Evolutionary conservation across 495 filamentous ascomycete species (phyloP).

Genomic region (Aspergillus sclerotioniger): DNA sequence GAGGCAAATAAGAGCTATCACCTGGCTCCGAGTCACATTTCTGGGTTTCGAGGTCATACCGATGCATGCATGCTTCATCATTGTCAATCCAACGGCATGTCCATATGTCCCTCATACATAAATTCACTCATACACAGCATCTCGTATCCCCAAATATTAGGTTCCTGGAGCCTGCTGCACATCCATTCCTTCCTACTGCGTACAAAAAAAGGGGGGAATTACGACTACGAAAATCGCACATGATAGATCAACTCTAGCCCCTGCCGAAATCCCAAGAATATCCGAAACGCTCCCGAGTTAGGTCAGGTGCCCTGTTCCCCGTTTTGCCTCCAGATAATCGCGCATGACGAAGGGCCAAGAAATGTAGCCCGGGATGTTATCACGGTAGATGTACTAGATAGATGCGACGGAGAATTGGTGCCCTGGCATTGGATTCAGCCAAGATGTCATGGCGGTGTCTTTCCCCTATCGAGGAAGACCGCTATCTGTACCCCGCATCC

Average conservation of each 20-base stretch:
- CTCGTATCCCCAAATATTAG: neutral
- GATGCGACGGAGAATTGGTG: neutral
- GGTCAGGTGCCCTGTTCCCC: slow-evolving; percentile 1
- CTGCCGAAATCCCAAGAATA: neutral
- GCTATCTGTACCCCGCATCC: slow-evolving; percentile 27
- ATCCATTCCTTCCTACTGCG: too few species aligned
- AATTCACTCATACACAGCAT: neutral
- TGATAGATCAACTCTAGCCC: neutral
- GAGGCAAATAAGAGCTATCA: neutral
- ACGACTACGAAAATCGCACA: neutral
- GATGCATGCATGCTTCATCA: neutral
- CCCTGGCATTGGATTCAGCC: neutral
- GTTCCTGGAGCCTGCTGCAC: neutral
- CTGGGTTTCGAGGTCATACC: neutral
- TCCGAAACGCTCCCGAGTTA: slow-evolving; percentile 1
- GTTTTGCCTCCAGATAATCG: neutral
- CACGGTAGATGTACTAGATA: neutral
- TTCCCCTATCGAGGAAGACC: neutral
- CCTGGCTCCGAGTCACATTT: neutral
- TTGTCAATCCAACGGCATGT: neutral
- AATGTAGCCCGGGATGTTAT: neutral
- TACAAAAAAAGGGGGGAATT: neutral
- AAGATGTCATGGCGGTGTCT: neutral
- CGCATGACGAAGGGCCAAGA: neutral
- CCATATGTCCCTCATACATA: neutral